These are phyloP conservation scores for Tuber calosporum DNA, from an alignment of 495 filamentous ascomycete species.

Conservation along the genomic window DNA sequence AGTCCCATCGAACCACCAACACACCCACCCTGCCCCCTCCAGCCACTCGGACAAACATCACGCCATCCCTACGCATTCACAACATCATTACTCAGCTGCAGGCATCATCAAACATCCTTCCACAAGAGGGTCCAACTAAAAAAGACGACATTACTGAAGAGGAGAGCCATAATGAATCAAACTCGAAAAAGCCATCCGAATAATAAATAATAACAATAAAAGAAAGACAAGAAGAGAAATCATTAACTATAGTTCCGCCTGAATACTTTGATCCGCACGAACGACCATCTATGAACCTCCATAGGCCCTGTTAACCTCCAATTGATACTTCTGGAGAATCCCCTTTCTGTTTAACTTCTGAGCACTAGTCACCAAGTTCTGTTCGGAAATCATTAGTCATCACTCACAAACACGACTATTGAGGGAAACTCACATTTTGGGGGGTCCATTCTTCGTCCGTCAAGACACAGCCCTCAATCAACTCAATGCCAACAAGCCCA, in stretches of 20 bases:
- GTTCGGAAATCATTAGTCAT: conserved; percentile 34
- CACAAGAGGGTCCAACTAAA: neutral
- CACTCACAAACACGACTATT: neutral
- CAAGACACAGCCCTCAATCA: conserved; percentile 84
- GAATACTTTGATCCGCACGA: neutral
- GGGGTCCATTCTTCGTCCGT: conserved; percentile 97
- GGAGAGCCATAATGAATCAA: neutral
- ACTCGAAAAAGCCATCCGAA: neutral
- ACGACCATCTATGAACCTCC: conserved; percentile 12
- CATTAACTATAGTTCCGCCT: neutral
- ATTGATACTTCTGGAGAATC: conserved; percentile 59
- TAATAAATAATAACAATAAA: neutral
- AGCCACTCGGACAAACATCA: neutral
- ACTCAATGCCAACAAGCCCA: conserved; percentile 77
- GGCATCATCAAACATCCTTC: neutral
- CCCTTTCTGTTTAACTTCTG: conserved; percentile 68
- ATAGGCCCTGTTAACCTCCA: conserved; percentile 59
- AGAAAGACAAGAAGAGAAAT: neutral
- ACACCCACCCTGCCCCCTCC: neutral
- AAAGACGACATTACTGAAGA: neutral
- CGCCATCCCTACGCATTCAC: neutral
- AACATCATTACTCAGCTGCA: neutral
- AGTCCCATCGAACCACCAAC: neutral
- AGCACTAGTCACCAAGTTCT: conserved; percentile 64
- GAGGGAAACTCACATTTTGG: conserved; percentile 67